These are phyloP conservation scores for Fusarium scirpi DNA, from an alignment of 2,329 filamentous ascomycete species.

Conservation along the genomic window DNA sequence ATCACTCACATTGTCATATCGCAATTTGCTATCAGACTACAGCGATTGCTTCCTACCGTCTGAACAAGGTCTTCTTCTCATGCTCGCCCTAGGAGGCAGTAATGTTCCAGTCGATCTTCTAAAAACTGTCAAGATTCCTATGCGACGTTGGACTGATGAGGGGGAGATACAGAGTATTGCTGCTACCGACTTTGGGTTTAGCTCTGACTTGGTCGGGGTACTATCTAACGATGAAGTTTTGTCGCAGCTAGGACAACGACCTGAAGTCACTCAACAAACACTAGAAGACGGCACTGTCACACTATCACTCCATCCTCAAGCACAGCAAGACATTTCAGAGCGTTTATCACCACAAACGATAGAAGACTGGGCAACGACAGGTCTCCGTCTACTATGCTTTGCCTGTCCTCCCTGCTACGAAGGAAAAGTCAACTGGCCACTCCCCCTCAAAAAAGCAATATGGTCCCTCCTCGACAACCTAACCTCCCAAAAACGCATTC, in stretches of 20 bases:
- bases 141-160: constrained; percentile 43
- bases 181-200: constrained; percentile 44
- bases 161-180: constrained; percentile 46
- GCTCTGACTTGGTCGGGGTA: constrained; percentile 27
- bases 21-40: constrained; percentile 45
- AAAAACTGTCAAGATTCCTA: constrained; percentile 32
- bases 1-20: constrained; percentile 29
- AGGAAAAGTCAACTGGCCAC: constrained; percentile 48
- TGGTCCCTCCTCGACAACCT: constrained; percentile 46
- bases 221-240: constrained; percentile 35
- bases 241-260: not conserved
- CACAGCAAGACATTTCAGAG: not conserved
- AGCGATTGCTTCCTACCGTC: constrained; percentile 42
- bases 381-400: constrained; percentile 47
- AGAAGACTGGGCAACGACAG: constrained; percentile 38
- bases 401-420: constrained; percentile 50
- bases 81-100: constrained; percentile 41
- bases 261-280: constrained; percentile 23
- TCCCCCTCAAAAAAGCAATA: constrained; percentile 41
- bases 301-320: constrained; percentile 40
- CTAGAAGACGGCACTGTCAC: constrained; percentile 36
- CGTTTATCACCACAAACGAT: constrained; percentile 26
- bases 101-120: constrained; percentile 45
- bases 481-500: constrained; percentile 26
- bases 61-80: constrained; percentile 45